Conservation (phyloP, 257 asterid species). For the Coffea eugenioides region DNA sequence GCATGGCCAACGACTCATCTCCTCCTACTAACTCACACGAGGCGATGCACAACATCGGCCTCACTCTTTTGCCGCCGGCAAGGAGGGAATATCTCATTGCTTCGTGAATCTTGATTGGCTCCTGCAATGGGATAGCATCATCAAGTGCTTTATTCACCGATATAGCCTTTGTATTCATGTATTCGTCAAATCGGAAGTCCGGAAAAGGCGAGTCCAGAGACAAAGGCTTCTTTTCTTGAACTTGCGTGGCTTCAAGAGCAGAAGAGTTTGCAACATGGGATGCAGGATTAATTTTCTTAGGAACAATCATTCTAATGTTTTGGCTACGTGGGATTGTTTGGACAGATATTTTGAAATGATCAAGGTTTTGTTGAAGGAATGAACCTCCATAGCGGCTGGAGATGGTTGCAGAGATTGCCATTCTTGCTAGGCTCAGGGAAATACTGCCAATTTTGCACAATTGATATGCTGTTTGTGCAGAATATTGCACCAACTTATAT, state of each 20-base stretch:
- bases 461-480: background rate
- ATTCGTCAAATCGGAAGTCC: slow-evolving; percentile 42
- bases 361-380: slow-evolving; percentile 18
- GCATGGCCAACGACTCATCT: slow-evolving; percentile 41
- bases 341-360: background rate
- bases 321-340: background rate
- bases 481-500: background rate
- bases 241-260: slow-evolving; percentile 13
- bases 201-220: slow-evolving; percentile 23
- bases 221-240: slow-evolving; percentile 23
- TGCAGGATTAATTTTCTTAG: slow-evolving; percentile 31
- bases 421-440: slow-evolving; percentile 14
- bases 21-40: slow-evolving; percentile 65
- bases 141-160: slow-evolving; percentile 52
- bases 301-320: slow-evolving; percentile 6
- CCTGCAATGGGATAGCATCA: slow-evolving; percentile 53
- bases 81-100: slow-evolving; percentile 77
- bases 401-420: slow-evolving; percentile 41
- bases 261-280: slow-evolving; percentile 24
- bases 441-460: background rate
- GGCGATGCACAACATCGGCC: slow-evolving; percentile 66
- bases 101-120: slow-evolving; percentile 50
- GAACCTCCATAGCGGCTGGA: slow-evolving; percentile 22
- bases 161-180: slow-evolving; percentile 42
- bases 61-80: slow-evolving; percentile 62